Conservation (phyloP, 208 protist genomes). For the Trypanosoma lewisi region DNA sequence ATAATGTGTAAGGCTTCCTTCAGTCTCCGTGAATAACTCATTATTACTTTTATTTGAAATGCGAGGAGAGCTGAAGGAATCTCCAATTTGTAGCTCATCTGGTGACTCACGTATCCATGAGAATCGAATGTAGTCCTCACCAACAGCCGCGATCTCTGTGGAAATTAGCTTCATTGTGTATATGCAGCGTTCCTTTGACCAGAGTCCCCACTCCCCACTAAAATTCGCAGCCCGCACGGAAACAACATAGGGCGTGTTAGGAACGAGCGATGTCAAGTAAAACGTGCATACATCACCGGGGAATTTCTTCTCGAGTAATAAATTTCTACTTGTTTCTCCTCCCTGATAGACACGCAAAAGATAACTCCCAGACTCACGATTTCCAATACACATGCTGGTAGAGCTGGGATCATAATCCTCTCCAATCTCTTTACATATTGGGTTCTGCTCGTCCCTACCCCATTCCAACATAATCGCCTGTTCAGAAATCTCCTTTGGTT, state of each 20-base stretch:
- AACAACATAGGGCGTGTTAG: slow-evolving; percentile 73
- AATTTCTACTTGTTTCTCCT: slow-evolving; percentile 2
- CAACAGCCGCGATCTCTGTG: slow-evolving; percentile 56
- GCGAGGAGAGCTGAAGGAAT: not conserved
- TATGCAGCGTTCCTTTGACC: slow-evolving; percentile 77
- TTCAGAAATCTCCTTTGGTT: slow-evolving; percentile 71
- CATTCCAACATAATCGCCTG: slow-evolving; percentile 63
- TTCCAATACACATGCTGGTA: slow-evolving; percentile 29
- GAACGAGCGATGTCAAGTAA: slow-evolving; percentile 43
- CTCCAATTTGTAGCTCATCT: slow-evolving; percentile 47
- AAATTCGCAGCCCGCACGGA: slow-evolving; percentile 58
- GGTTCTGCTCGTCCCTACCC: slow-evolving; percentile 60
- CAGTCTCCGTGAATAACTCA: not conserved
- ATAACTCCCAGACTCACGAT: slow-evolving; percentile 24
- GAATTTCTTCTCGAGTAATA: slow-evolving; percentile 64
- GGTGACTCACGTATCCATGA: slow-evolving; percentile 68
- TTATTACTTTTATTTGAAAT: not conserved
- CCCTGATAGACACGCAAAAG: slow-evolving; percentile 26
- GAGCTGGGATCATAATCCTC: slow-evolving; percentile 21
- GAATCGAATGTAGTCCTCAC: slow-evolving; percentile 85
- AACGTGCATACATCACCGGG: slow-evolving; percentile 39
- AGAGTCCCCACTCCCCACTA: slow-evolving; percentile 79
- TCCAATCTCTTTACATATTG: slow-evolving; percentile 4
- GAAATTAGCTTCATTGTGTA: slow-evolving; percentile 86
- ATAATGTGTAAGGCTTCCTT: not conserved